These are phyloP conservation scores for Coemansia sp. DNA, from an alignment of 192 early-diverging fungal genomes.

Conservation along the genomic window DNA sequence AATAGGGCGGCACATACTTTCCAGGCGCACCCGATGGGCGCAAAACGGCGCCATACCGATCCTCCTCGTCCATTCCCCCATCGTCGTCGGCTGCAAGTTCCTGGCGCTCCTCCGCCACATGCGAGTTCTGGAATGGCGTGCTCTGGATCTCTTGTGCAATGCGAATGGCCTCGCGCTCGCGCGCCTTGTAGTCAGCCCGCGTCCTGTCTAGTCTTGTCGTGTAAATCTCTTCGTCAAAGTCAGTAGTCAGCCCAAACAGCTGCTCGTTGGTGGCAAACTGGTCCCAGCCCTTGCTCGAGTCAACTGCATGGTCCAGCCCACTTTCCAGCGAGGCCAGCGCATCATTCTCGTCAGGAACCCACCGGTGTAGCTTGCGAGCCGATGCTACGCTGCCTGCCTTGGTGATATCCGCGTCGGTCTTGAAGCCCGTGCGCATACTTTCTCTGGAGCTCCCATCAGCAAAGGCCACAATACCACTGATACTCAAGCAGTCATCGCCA, in stretches of 20 bases:
- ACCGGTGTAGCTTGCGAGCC: slow-evolving; percentile 86
- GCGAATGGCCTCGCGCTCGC: slow-evolving; percentile 85
- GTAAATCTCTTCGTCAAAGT: slow-evolving; percentile 96
- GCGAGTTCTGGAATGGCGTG: slow-evolving; percentile 73
- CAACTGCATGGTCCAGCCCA: slow-evolving; percentile 13
- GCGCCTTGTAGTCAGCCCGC: slow-evolving; percentile 81
- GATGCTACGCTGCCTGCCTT: slow-evolving; percentile 60
- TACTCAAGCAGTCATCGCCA: slow-evolving; percentile 41
- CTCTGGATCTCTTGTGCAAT: slow-evolving; percentile 91
- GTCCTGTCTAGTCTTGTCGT: slow-evolving; percentile 90
- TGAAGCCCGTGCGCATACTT: slow-evolving; percentile 57
- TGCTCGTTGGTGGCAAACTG: slow-evolving; percentile 95
- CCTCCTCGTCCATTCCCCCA: slow-evolving; percentile 85
- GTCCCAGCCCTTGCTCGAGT: slow-evolving; percentile 71
- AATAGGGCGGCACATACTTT: slow-evolving; percentile 87
- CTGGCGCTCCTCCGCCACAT: slow-evolving; percentile 92
- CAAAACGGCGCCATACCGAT: slow-evolving; percentile 82
- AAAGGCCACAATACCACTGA: slow-evolving; percentile 33
- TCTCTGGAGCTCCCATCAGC: slow-evolving; percentile 11
- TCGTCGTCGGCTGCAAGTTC: slow-evolving; percentile 60
- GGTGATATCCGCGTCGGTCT: slow-evolving; percentile 91
- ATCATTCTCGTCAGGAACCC: slow-evolving; percentile 75
- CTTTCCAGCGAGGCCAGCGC: slow-evolving; percentile 17
- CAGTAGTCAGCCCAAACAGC: slow-evolving; percentile 93
- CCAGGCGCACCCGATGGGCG: slow-evolving; percentile 66